phyloP scores from a whole-genome alignment of 2,329 filamentous ascomycete species.

The Dothideomycetidae sp. region DNA sequence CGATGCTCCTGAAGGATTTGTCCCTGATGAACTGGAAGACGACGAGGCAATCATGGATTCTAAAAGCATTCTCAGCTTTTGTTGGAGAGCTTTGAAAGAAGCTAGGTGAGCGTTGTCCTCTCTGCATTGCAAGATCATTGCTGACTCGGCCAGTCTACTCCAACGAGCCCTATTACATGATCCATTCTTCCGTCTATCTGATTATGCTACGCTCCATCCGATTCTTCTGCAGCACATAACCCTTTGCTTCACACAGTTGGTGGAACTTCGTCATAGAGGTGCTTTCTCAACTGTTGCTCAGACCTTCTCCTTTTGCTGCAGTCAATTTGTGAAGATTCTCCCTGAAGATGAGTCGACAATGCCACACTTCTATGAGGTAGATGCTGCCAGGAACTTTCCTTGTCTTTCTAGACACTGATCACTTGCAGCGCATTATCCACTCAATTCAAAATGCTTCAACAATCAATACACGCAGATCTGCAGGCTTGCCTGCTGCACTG shows the following conservation, averaged over 20 bases:
- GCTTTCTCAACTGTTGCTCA: conserved; percentile 87
- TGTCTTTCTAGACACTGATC: too few species aligned
- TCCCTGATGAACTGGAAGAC: conserved; percentile 62
- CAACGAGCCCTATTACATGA: not conserved
- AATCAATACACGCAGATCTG: conserved; percentile 73
- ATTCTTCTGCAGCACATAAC: conserved; percentile 20
- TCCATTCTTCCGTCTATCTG: too few species aligned
- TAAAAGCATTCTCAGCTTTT: conserved; percentile 86
- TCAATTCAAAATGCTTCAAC: conserved; percentile 64
- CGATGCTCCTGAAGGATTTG: conserved; percentile 83
- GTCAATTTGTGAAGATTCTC: conserved; percentile 39
- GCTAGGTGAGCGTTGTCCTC: conserved; percentile 46
- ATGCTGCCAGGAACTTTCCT: too few species aligned
- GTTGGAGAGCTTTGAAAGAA: conserved; percentile 89
- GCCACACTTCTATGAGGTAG: conserved; percentile 14
- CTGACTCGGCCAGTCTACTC: not conserved
- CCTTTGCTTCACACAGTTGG: conserved; percentile 68
- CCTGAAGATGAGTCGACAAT: conserved; percentile 31
- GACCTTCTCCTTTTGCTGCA: conserved; percentile 74
- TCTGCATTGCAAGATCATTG: conserved; percentile 17
- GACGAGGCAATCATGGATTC: conserved; percentile 59
- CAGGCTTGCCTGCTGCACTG: conserved; percentile 77
- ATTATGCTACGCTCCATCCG: too few species aligned
- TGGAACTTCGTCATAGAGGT: conserved; percentile 72
- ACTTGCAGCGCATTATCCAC: conserved; percentile 43